These are phyloP conservation scores for Talaromyces sp. DNA, from an alignment of 2,329 filamentous ascomycete species.

Conservation along the genomic window DNA sequence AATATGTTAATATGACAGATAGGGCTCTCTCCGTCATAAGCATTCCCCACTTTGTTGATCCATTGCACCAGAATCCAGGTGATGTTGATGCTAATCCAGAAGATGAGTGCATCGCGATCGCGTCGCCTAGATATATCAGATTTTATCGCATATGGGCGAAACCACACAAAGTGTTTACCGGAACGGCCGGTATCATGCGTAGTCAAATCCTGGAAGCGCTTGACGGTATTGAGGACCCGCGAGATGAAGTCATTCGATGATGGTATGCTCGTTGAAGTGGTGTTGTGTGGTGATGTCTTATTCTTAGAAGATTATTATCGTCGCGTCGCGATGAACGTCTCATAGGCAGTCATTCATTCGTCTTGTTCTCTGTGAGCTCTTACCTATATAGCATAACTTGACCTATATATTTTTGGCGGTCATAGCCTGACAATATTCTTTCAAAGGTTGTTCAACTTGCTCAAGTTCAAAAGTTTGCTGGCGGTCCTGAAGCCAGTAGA, in stretches of 20 bases:
- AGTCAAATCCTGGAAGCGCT: slow-evolving; percentile 82
- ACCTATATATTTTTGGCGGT: neutral
- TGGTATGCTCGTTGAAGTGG: neutral
- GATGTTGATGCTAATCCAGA: slow-evolving; percentile 41
- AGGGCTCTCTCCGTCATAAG: slow-evolving; percentile 15
- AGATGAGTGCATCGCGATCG: slow-evolving; percentile 86
- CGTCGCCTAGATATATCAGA: slow-evolving; percentile 87
- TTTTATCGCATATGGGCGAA: slow-evolving; percentile 94
- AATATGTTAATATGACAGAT: neutral
- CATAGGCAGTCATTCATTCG: neutral
- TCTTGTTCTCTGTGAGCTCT: neutral
- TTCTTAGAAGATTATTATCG: neutral
- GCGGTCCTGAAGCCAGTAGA: neutral
- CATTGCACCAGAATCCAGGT: neutral
- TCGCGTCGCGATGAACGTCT: neutral
- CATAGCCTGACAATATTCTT: too few species aligned
- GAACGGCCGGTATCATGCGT: slow-evolving; percentile 64
- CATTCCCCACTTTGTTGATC: slow-evolving; percentile 15
- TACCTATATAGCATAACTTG: neutral
- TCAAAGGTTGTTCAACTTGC: neutral
- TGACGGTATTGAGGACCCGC: slow-evolving; percentile 67
- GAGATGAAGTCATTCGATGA: slow-evolving; percentile 65
- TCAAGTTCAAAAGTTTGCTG: neutral
- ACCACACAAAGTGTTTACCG: slow-evolving; percentile 54
- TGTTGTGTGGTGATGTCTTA: neutral